Evolutionary conservation across 2,329 filamentous ascomycete species (phyloP), one percentile per base, ranked within the genome.

Genomic region (Xylariaceae sp.): DNA sequence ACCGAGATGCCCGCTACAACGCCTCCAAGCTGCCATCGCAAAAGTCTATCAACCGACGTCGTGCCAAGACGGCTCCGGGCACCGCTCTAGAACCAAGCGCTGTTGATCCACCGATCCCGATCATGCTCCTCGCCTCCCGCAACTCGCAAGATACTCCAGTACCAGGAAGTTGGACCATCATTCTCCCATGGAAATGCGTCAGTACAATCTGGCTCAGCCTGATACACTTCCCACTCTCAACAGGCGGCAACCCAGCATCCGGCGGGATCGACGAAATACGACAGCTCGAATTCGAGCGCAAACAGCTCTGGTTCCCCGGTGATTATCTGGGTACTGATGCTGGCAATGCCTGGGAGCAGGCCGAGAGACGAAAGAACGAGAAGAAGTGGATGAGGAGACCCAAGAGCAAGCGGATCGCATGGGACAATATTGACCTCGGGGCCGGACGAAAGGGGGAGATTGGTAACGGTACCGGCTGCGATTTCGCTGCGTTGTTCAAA

Each of bases 181-280:
- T 97, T 19, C 79, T 94, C 3, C 94, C 94, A 0, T 97, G 93
- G 90, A 91, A 89, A 66, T 96, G 89, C 62, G 87, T 97, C 34
- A 76, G 84, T 34, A 83, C 90, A 0, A 77, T 97, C 31, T 99
- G 94, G 94, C 87, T 93, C 62, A 85, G 83, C 43, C 72, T 97
- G 13, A 87, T 96, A 72, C 90, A 90, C 65, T 90, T 86, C 54
- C 89, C 90, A 0, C 76, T 95, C 1, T 88, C 85, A 0, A 88
- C 85, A 1, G 91, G 91, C 7, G 86, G 87, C 0, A 95, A 90
- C 54, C 88, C 90, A 1, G 80, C 87, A 19, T 90, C 96, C 60
- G 93, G 89, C 1, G 93, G 94, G 0, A 64, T 97, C 31, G 79
- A 89, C 42, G 88, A 99, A 69, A 78, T 84, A 46, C 82, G 85